Base-by-base conservation (phyloP, 345 rosid genomes). In the Syzygium jambos region DNA sequence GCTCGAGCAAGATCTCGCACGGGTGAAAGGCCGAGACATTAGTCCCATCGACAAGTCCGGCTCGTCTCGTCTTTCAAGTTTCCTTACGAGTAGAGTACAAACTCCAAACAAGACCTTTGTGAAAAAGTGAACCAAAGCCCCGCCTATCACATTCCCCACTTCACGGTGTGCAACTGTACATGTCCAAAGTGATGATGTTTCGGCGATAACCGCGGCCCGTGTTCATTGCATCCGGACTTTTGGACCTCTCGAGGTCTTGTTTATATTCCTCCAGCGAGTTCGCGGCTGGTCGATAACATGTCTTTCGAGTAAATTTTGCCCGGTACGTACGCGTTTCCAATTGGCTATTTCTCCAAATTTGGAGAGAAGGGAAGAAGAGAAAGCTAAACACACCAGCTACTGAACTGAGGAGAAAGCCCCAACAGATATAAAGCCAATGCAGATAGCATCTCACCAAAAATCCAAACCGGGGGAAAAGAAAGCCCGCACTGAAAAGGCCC, bases 371-470 rank as follows among this genome's bases (percentile, higher is more conserved):
- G 46, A 43, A 43, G 46, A 43, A 43, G 46, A 43, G 46, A 43
- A 43, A 43, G 46, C 46, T 43, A 43, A 43, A 5, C 7, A 43
- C 46, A 6, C 46, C 46, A 43, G 46, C 46, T 43, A 43, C 46
- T 43, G 46, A 43, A 43, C 46, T 43, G 46, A 43, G 46, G 46
- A 43, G 46, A 43, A 43, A 43, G 46, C 46, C 46, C 46, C 46
- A 43, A 6, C 46, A 43, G 7, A 6, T 43, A 56, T 22, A 25
- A 0, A 0, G 61, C 61, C 61, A 0, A 56, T 22, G 59, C 9
- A 22, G 27, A 56, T 56, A 25, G 59, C 59, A 8, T 21, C 59
- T 55, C 59, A 8, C 27, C 59, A 25, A 21, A 55, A 1, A 55
- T 55, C 59, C 59, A 0, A 55, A 43, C 46, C 46, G 46, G 46